phyloP scores from a whole-genome alignment of 2,329 filamentous ascomycete species.

The Nemania serpens region DNA sequence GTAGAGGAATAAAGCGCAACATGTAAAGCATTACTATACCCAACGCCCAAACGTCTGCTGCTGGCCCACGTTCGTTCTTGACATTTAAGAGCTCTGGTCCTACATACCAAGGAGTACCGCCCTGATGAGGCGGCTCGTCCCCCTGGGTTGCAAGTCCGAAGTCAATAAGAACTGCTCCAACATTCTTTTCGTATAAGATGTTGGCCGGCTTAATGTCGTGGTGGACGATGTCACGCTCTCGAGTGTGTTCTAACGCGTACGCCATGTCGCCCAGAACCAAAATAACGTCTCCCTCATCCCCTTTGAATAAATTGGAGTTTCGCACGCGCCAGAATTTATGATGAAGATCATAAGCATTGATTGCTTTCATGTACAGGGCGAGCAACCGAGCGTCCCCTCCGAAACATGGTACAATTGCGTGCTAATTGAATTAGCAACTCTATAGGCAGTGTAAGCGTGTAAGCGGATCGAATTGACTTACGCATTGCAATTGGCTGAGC shows the following conservation, averaged over 20 bases:
- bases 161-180: not conserved
- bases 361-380: not conserved
- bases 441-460: not conserved
- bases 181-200: not conserved
- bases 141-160: not conserved
- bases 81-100: not conserved
- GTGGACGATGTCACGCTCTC: not conserved
- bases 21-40: conserved; percentile 1
- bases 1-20: not conserved
- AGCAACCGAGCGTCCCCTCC: not conserved
- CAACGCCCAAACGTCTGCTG: conserved; percentile 4
- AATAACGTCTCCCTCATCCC: not conserved
- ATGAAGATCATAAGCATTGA: not conserved
- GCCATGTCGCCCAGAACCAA: not conserved
- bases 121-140: not conserved
- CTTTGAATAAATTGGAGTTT: not conserved
- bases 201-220: conserved; percentile 9
- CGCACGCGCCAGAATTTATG: not conserved
- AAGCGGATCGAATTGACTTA: not conserved
- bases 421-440: not conserved
- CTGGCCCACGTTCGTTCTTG: not conserved
- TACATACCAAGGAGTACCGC: conserved; percentile 7
- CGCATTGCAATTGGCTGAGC: not conserved
- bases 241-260: not conserved
- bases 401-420: not conserved